Evolutionary conservation across 495 filamentous ascomycete species (phyloP), one percentile per base, ranked within the genome.

Genomic region (Platismatia glauca): DNA sequence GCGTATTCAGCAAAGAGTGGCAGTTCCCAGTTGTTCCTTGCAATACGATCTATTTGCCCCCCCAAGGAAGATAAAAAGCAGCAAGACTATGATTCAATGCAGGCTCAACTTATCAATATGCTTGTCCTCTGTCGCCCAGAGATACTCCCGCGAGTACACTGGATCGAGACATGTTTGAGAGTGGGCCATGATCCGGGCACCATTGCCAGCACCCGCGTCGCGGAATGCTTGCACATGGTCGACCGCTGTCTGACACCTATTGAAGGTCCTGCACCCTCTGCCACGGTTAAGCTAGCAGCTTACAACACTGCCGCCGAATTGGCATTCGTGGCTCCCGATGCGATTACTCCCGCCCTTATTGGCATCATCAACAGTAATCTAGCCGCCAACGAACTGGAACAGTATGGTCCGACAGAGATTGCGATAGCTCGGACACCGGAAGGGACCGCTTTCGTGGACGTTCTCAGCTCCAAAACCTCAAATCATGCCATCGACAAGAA

Each of bases 391-490:
- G 84, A 87, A 60, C 76, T 94, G 7, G 78, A 82, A 1, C 77
- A 80, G 22, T 81, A 96, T 61, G 90, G 91, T 0, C 88, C 90
- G 24, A 86, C 87, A 0, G 94, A 97, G 74, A 90, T 89, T 35
- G 91, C 89, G 7, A 96, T 98, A 61, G 90, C 91, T 71, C 84
- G 89, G 20, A 96, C 91, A 4, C 87, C 89, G 3, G 90, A 91
- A 72, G 94, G 91, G 3, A 90, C 87, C 0, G 80, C 85, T 8
- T 97, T 95, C 66, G 80, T 98, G 33, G 93, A 98, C 72, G 90
- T 97, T 8, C 79, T 98, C 7, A 88, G 86, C 37, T 88, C 85
- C 68, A 93, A 93, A 71, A 76, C 77, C 3, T 84, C 86, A 67
- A 80, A 77, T 55, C 78, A 79, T n/a, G 69, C 82, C 18, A 81